Evolutionary conservation across 768 basidiomycete species (phyloP), one percentile per base, ranked within the genome.

Genomic region (Leccinum disarticulatum): DNA sequence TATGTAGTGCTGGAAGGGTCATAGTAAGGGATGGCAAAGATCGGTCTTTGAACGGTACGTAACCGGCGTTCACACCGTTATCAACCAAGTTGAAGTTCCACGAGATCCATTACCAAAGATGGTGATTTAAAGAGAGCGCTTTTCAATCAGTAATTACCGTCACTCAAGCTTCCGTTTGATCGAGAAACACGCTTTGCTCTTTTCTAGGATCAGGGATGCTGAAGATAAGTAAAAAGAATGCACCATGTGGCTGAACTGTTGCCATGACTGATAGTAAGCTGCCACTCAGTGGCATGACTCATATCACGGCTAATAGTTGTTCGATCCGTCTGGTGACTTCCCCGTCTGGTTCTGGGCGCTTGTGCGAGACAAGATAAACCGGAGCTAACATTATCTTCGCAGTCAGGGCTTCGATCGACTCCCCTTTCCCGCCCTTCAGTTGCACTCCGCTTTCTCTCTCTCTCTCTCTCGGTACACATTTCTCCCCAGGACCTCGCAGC

Each of bases 401-500:
- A 27, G 31, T 11, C 22, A 25, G 7, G 55, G 41, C 41, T 17
- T 38, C 19, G 25, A 35, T 35, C n/a, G 27, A 33, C 3, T 36
- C 11, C 33, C 54, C 35, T 56, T n/a, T 36, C 35, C 13, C 17
- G 17, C 19, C 25, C 5, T 28, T 22, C 17, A 33, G 30, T 55
- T 15, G 11, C 17, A n/a, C 22, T 33, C 30, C 15, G 19, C 17
- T 33, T 50, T 31, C 9, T 48, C 47, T 25, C 33, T 85, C 47
- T 25, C 13, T 48, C 47, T 25, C 33, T 85, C 35, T 72, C 86
- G 9, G 83, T 84, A 15, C 77, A 78, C 22, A 81, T 79, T 66
- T 78, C 80, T 5, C 76, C 72, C 35, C 13, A 61, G 41, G 56
- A 56, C 61, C 57, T 69, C 52, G 4, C 13, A 10, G n/a, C 8